phyloP scores from a whole-genome alignment of 495 filamentous ascomycete genomes.

The Penicillium lagena region DNA sequence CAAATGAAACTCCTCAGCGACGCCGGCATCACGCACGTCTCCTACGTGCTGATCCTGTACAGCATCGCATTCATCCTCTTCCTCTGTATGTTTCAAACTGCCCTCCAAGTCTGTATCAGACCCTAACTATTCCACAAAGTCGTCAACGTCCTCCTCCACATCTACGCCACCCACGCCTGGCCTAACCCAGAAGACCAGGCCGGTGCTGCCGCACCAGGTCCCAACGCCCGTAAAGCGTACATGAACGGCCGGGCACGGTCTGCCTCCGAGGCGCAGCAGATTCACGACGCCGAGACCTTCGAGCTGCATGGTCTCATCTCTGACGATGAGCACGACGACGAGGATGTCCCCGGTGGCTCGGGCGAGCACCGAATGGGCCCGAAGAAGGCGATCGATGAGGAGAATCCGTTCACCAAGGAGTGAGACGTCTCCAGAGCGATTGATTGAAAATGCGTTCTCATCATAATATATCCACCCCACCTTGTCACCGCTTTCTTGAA shows the following conservation, averaged over 20 bases:
- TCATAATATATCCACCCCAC: too few relatives aligned
- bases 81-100: constrained; percentile 53
- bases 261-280: constrained; percentile 42
- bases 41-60: constrained; percentile 86
- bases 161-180: constrained; percentile 65
- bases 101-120: not conserved
- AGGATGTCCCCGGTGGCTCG: too few relatives aligned
- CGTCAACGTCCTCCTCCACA: constrained; percentile 71
- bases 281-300: constrained; percentile 78
- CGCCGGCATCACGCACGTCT: constrained; percentile 76
- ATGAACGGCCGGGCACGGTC: constrained; percentile 52
- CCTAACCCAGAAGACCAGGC: constrained; percentile 32
- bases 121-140: constrained; percentile 31
- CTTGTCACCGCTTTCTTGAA: too few relatives aligned
- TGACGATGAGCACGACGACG: constrained; percentile 48
- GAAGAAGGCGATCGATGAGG: constrained; percentile 29
- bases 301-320: constrained; percentile 87
- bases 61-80: constrained; percentile 86
- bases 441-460: too few relatives aligned
- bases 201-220: constrained; percentile 7
- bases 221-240: constrained; percentile 13
- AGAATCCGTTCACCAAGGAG: constrained; percentile 5
- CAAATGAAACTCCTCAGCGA: constrained; percentile 74
- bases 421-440: too few relatives aligned
- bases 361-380: constrained; percentile 24